Evolutionary conservation across 2,329 filamentous ascomycete species (phyloP).

Genomic region (Cryoendolithus antarcticus): DNA sequence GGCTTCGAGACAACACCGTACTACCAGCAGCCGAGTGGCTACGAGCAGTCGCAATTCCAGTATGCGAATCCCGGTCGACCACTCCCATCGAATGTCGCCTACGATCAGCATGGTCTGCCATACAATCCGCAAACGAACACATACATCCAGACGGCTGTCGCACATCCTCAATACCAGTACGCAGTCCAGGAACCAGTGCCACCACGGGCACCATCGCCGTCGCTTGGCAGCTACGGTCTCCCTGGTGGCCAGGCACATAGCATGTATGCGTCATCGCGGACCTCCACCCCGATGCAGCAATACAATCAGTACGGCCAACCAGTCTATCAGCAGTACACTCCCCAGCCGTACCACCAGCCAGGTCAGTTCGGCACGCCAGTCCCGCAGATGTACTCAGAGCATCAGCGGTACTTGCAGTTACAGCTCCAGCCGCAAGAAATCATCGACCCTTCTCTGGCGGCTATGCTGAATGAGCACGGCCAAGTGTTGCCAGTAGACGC

Average conservation of each 20-base stretch:
- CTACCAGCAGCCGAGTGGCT: slow-evolving; percentile 17
- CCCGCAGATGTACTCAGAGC: slow-evolving; percentile 15
- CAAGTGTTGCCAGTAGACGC: slow-evolving; percentile 7
- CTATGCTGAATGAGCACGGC: slow-evolving; percentile 10
- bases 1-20: slow-evolving; percentile 22
- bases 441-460: slow-evolving; percentile 20
- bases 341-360: slow-evolving; percentile 10
- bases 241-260: slow-evolving; percentile 20
- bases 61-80: slow-evolving; percentile 17
- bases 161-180: slow-evolving; percentile 15
- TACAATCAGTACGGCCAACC: slow-evolving; percentile 16
- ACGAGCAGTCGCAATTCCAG: slow-evolving; percentile 18
- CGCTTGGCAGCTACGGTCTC: slow-evolving; percentile 20
- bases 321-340: slow-evolving; percentile 14
- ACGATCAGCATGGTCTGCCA: slow-evolving; percentile 15
- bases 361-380: slow-evolving; percentile 6
- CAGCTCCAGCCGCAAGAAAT: slow-evolving; percentile 18
- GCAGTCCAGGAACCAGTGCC: slow-evolving; percentile 15
- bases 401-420: slow-evolving; percentile 19
- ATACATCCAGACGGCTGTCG: slow-evolving; percentile 13
- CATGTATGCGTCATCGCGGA: slow-evolving; percentile 17
- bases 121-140: slow-evolving; percentile 18
- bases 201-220: slow-evolving; percentile 16
- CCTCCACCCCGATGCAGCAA: slow-evolving; percentile 19
- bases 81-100: slow-evolving; percentile 19